phyloP scores from a whole-genome alignment of 2,329 filamentous ascomycete genomes.

The Arachnopeziza araneosa region DNA sequence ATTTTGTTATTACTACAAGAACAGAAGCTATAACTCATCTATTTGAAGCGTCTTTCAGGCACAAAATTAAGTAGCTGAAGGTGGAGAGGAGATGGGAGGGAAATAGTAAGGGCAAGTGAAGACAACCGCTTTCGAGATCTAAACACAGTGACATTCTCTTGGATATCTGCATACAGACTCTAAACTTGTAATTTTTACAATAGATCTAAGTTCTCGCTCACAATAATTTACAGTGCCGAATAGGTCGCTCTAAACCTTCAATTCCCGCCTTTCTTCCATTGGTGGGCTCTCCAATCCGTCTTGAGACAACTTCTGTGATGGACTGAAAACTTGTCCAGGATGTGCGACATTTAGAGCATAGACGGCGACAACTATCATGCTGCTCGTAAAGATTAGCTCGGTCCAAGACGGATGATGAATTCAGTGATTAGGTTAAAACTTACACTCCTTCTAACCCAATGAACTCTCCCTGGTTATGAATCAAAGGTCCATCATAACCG shows the following conservation, averaged over 20 bases:
- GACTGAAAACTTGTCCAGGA: not conserved
- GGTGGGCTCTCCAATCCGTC: not conserved
- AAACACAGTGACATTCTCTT: too few relatives aligned
- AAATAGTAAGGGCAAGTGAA: too few relatives aligned
- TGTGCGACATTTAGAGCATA: not conserved
- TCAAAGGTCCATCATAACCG: constrained; percentile 46
- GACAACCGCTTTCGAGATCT: too few relatives aligned
- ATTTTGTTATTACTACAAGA: too few relatives aligned
- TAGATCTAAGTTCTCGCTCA: too few relatives aligned
- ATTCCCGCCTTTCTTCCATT: not conserved
- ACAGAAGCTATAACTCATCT: too few relatives aligned
- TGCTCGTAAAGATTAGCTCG: not conserved
- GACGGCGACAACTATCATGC: not conserved
- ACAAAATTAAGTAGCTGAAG: too few relatives aligned
- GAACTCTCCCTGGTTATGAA: constrained; percentile 39
- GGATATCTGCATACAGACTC: too few relatives aligned
- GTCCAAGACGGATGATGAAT: not conserved
- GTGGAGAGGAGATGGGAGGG: too few relatives aligned
- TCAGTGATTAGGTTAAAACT: constrained; percentile 10
- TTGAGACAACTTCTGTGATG: not conserved
- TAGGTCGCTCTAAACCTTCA: not conserved
- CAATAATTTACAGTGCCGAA: too few relatives aligned
- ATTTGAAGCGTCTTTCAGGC: too few relatives aligned
- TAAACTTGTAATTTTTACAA: too few relatives aligned
- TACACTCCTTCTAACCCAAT: constrained; percentile 38